Evolutionary conservation across 345 rosid genomes (phyloP).

Genomic region (Rhizophora mangle): DNA sequence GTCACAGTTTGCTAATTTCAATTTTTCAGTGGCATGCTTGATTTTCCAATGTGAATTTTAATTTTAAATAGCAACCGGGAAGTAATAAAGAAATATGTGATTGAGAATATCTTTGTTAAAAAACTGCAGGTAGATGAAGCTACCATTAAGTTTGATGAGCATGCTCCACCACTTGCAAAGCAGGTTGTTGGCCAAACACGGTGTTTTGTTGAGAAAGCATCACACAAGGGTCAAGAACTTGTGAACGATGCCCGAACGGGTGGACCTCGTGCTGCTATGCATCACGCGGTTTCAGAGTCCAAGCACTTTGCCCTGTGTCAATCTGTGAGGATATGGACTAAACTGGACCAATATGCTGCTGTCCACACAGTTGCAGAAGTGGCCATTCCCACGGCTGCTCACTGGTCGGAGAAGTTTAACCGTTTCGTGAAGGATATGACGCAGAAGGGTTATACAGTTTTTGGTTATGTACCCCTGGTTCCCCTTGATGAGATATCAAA

Average conservation of each 20-base stretch:
- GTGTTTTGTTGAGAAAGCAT: conserved; percentile 34
- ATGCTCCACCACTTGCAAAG: conserved; percentile 72
- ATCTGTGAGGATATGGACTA: conserved; percentile 56
- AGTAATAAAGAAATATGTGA: too few species aligned
- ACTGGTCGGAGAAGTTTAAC: conserved; percentile 54
- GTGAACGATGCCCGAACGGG: conserved; percentile 48
- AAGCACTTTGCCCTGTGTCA: conserved; percentile 44
- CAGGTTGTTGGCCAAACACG: conserved; percentile 37
- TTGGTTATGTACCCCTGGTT: conserved; percentile 56
- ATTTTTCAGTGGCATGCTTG: too few species aligned
- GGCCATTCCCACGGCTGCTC: conserved; percentile 57
- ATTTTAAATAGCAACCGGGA: too few species aligned
- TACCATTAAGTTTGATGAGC: conserved; percentile 53
- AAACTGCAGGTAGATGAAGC: conserved; percentile 61
- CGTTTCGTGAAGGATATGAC: conserved; percentile 37
- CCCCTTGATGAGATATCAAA: conserved; percentile 63
- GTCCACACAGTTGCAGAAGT: conserved; percentile 45
- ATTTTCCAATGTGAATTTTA: too few species aligned
- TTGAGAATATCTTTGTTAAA: too few species aligned
- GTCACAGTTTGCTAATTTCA: too few species aligned
- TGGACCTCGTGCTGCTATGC: conserved; percentile 62
- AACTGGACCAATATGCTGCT: conserved; percentile 44
- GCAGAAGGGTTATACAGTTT: conserved; percentile 53
- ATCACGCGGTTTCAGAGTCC: conserved; percentile 45
- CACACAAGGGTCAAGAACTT: conserved; percentile 47